Conservation (phyloP, 257 asterid species). For the Forsythia suspensa region DNA sequence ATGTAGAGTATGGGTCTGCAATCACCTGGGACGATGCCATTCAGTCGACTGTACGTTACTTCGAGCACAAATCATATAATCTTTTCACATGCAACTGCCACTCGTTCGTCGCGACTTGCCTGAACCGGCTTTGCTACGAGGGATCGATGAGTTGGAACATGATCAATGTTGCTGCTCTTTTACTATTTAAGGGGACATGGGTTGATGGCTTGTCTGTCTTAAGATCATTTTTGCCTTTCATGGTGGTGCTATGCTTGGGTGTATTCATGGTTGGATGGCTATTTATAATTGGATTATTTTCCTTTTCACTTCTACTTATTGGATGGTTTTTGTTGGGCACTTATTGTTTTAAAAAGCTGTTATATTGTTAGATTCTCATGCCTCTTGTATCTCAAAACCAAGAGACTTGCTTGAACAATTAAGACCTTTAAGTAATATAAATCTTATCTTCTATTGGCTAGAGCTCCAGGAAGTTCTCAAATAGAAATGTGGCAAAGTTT, state of each 20-base stretch:
- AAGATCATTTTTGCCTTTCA: slow-evolving; percentile 70
- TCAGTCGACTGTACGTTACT: slow-evolving; percentile 46
- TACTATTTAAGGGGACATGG: slow-evolving; percentile 75
- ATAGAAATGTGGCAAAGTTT: not conserved
- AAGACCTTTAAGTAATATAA: not conserved
- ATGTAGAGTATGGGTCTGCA: slow-evolving; percentile 69
- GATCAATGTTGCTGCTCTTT: slow-evolving; percentile 68
- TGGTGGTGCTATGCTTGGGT: slow-evolving; percentile 66
- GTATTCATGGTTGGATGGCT: slow-evolving; percentile 82
- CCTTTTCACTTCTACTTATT: slow-evolving; percentile 60
- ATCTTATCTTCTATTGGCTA: not conserved
- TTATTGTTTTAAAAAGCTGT: slow-evolving; percentile 43
- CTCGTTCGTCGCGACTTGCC: slow-evolving; percentile 71
- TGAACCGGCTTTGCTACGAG: slow-evolving; percentile 64
- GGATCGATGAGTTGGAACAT: slow-evolving; percentile 89
- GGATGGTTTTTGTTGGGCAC: slow-evolving; percentile 71
- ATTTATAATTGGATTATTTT: slow-evolving; percentile 56
- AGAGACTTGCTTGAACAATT: not conserved
- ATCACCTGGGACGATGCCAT: slow-evolving; percentile 89
- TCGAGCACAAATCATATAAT: slow-evolving; percentile 77
- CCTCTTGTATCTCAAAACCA: not conserved
- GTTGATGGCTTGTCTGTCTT: slow-evolving; percentile 53
- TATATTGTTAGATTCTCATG: slow-evolving; percentile 48
- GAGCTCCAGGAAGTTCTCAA: not conserved
- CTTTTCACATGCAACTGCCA: slow-evolving; percentile 92